Evolutionary conservation across 1,139 yeast genomes (phyloP).

Genomic region (Blastobotrys niveus): DNA sequence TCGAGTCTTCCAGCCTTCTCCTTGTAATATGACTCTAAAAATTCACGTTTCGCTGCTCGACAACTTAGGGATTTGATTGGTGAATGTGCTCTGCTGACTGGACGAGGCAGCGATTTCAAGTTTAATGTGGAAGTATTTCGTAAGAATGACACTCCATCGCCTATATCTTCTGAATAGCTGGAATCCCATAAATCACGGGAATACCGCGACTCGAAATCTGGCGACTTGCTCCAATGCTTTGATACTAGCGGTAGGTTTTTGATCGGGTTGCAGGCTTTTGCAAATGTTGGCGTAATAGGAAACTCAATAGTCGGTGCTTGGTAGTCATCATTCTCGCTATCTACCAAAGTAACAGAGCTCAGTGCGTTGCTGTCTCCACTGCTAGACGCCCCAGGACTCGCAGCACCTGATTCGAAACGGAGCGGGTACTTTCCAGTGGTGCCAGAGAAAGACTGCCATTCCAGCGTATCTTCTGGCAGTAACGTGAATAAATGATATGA

Average conservation of each 20-base stretch:
- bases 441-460: not conserved
- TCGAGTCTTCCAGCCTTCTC: not conserved
- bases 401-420: not conserved
- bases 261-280: not conserved
- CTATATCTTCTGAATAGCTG: conserved; percentile 4
- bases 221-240: conserved; percentile 5
- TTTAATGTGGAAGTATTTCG: conserved; percentile 1
- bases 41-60: not conserved
- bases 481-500: conserved; percentile 14
- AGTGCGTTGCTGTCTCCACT: not conserved
- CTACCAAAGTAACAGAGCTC: not conserved
- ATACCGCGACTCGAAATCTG: conserved; percentile 6
- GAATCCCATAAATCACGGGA: conserved; percentile 9
- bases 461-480: conserved; percentile 6
- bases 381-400: not conserved
- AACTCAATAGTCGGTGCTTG: too few species aligned
- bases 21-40: too few species aligned
- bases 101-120: not conserved
- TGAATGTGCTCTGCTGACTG: not conserved
- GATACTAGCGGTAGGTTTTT: not conserved
- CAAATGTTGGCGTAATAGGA: too few species aligned
- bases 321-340: not conserved
- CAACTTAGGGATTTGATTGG: conserved; percentile 1
- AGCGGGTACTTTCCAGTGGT: not conserved
- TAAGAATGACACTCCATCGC: not conserved